Percentiles rank a stretch among this genome's conserved stretches.
These are phyloP conservation scores for Boletus bicolor DNA, from an alignment of 768 basidiomycete species.

Conservation along the genomic window DNA sequence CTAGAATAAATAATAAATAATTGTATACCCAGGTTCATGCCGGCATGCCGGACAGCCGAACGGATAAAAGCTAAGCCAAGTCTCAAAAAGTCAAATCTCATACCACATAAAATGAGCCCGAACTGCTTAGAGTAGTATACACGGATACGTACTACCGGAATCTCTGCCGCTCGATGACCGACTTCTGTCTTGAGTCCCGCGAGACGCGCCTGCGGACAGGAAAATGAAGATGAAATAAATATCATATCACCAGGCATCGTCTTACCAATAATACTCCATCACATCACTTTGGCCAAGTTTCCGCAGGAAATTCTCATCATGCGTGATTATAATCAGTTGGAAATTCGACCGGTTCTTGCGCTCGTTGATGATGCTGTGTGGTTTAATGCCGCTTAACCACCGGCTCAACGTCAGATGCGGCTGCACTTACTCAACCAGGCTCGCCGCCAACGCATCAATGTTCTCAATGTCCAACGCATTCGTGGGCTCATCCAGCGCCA, in stretches of 20 bases:
- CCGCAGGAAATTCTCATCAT: conserved; percentile 92
- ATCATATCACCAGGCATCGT: background rate
- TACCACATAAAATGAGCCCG: no score
- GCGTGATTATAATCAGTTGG: conserved; percentile 95
- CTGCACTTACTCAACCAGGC: conserved; percentile 80
- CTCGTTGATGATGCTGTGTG: conserved; percentile 86
- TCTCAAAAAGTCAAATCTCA: conserved; percentile 8
- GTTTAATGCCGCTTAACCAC: background rate
- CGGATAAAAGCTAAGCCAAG: conserved; percentile 8
- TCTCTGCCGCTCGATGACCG: conserved; percentile 67
- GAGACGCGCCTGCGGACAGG: conserved; percentile 69
- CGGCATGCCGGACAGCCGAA: background rate
- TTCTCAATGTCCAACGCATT: conserved; percentile 96
- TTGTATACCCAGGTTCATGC: background rate
- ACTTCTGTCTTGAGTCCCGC: conserved; percentile 67
- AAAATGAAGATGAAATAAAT: background rate
- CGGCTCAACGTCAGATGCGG: background rate
- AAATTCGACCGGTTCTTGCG: conserved; percentile 87
- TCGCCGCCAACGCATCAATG: conserved; percentile 88
- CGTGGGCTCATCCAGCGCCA: conserved; percentile 97
- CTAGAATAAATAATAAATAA: background rate
- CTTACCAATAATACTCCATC: conserved; percentile 93
- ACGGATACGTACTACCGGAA: conserved; percentile 42
- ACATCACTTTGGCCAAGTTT: conserved; percentile 87
- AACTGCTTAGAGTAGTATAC: background rate